These are phyloP conservation scores for Schizonepeta tenuifolia DNA, from an alignment of 257 asterid species.

Conservation along the genomic window DNA sequence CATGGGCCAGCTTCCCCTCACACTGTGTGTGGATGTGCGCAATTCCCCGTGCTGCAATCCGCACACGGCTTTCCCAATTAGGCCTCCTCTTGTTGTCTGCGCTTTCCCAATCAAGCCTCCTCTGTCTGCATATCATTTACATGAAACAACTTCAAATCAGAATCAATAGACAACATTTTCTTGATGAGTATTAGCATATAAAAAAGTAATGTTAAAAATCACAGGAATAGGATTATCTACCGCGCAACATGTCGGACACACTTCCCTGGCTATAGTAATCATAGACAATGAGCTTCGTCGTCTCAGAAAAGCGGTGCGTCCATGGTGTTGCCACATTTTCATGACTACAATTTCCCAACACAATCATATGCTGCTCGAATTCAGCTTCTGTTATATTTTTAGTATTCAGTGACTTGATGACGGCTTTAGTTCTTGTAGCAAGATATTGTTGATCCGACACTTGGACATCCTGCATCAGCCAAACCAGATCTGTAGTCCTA, in stretches of 20 bases:
- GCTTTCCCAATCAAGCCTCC: too few relatives aligned
- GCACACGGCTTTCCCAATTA: background rate
- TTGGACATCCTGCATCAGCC: background rate
- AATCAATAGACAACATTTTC: too few relatives aligned
- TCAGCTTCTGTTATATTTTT: background rate
- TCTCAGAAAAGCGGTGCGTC: slow-evolving; percentile 20
- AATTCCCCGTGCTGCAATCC: slow-evolving; percentile 42
- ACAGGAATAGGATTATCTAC: too few relatives aligned
- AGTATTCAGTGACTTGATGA: background rate
- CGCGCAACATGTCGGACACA: slow-evolving; percentile 11
- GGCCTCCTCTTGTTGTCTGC: background rate
- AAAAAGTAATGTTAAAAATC: too few relatives aligned
- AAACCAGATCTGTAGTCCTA: background rate
- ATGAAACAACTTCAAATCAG: too few relatives aligned
- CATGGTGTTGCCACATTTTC: slow-evolving; percentile 19
- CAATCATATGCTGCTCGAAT: slow-evolving; percentile 8
- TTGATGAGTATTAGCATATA: too few relatives aligned
- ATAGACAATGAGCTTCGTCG: slow-evolving; percentile 17
- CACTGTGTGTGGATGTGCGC: slow-evolving; percentile 40
- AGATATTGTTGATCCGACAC: background rate
- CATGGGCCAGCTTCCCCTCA: slow-evolving; percentile 42
- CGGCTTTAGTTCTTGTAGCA: background rate
- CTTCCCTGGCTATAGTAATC: slow-evolving; percentile 44
- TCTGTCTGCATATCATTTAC: too few relatives aligned
- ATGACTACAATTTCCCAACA: background rate